A percentile compares a stretch with the other conserved stretches of the same genome.
These are phyloP conservation scores for Fusarium fujikuroi DNA, from an alignment of 2,329 filamentous ascomycete species.

Conservation along the genomic window DNA sequence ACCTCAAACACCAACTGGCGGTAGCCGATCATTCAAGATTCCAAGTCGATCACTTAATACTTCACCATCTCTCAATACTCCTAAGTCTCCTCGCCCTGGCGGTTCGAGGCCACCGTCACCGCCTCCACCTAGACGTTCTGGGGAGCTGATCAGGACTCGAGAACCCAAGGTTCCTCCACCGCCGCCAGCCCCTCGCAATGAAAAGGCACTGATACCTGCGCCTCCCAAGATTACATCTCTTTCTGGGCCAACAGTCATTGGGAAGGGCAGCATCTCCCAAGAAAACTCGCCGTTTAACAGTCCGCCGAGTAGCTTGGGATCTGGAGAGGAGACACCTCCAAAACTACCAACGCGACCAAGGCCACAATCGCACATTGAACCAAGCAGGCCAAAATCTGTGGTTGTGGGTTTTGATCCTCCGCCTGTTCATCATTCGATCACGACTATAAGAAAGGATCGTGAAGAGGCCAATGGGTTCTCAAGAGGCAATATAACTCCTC, in stretches of 20 bases:
- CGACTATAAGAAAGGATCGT: conserved; percentile 57
- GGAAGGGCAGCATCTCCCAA: conserved; percentile 44
- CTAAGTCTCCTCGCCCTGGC: conserved; percentile 59
- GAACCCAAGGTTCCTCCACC: conserved; percentile 63
- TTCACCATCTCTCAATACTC: conserved; percentile 49
- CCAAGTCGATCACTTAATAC: conserved; percentile 68
- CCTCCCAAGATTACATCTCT: conserved; percentile 28
- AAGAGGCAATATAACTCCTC: conserved; percentile 53
- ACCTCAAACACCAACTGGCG: conserved; percentile 54
- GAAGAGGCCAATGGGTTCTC: conserved; percentile 56
- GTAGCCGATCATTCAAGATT: conserved; percentile 61
- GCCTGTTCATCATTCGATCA: conserved; percentile 61
- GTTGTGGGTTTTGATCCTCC: conserved; percentile 60
- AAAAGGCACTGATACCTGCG: conserved; percentile 65
- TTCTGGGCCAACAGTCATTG: conserved; percentile 25
- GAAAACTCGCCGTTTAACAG: conserved; percentile 85
- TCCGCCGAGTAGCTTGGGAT: conserved; percentile 77
- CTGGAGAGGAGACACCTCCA: conserved; percentile 62
- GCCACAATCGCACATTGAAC: conserved; percentile 50
- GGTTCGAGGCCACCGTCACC: conserved; percentile 68
- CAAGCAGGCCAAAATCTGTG: conserved; percentile 36
- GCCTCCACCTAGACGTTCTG: conserved; percentile 71
- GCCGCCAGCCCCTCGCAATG: conserved; percentile 82
- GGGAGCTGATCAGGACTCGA: conserved; percentile 63
- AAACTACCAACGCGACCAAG: conserved; percentile 62